Percentiles rank a stretch among this genome's conserved stretches.
phyloP scores from a whole-genome alignment of 2,329 filamentous ascomycete genomes.

The Aspergillus sclerotialis region DNA sequence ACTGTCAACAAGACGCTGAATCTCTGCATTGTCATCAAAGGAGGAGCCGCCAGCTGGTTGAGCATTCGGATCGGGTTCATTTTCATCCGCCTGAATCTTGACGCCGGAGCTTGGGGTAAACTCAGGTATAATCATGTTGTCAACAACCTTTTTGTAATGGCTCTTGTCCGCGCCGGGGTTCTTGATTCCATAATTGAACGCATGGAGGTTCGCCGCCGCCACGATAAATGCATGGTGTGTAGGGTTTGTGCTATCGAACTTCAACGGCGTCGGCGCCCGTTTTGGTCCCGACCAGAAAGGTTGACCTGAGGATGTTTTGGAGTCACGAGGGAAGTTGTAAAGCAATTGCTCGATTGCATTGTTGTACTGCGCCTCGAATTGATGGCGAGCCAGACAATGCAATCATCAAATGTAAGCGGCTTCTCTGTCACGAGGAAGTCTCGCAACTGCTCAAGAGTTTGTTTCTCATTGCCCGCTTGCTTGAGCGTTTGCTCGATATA shows the following conservation, averaged over 20 bases:
- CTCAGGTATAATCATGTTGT: slow-evolving; percentile 92
- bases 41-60: slow-evolving; percentile 42
- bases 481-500: slow-evolving; percentile 83
- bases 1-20: slow-evolving; percentile 63
- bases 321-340: slow-evolving; percentile 96
- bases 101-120: slow-evolving; percentile 84
- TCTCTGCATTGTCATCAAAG: slow-evolving; percentile 67
- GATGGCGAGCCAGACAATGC: slow-evolving; percentile 84
- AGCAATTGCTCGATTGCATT: slow-evolving; percentile 93
- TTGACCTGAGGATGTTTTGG: slow-evolving; percentile 76
- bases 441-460: slow-evolving; percentile 80
- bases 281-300: slow-evolving; percentile 98
- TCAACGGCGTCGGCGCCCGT: slow-evolving; percentile 84
- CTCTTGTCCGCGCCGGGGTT: slow-evolving; percentile 64
- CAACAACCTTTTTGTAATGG: slow-evolving; percentile 71
- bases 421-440: slow-evolving; percentile 90
- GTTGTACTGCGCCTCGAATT: slow-evolving; percentile 96
- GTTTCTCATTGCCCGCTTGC: slow-evolving; percentile 91
- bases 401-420: slow-evolving; percentile 88
- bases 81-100: slow-evolving; percentile 95
- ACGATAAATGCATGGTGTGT: slow-evolving; percentile 86
- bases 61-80: slow-evolving; percentile 86
- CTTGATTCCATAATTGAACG: slow-evolving; percentile 97
- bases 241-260: slow-evolving; percentile 76
- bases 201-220: slow-evolving; percentile 83